Conservation (phyloP, 23 red algal genomes). For the Agarophyton chilense region DNA sequence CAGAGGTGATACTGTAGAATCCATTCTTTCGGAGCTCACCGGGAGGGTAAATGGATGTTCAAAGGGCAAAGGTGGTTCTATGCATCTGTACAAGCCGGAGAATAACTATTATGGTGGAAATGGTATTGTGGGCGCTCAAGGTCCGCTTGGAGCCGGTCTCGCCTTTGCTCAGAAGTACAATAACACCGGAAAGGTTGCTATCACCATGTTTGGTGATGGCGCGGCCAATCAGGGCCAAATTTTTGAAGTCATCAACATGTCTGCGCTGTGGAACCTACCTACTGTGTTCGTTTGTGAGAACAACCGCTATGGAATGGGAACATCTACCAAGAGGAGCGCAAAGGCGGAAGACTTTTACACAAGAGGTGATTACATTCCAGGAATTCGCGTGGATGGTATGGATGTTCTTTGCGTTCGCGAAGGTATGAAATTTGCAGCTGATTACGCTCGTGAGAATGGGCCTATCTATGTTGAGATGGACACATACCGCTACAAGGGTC, state of each 20-base stretch:
- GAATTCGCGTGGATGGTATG: conserved; percentile 95
- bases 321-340: conserved; percentile 80
- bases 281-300: conserved; percentile 92
- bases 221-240: conserved; percentile 98
- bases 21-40: conserved; percentile 86
- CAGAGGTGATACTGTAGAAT: conserved; percentile 78
- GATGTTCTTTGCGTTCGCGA: conserved; percentile 96
- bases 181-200: conserved; percentile 69
- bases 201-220: conserved; percentile 98
- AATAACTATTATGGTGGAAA: conserved; percentile 98
- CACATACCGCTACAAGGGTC: conserved; percentile 96
- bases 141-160: conserved; percentile 89
- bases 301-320: conserved; percentile 98
- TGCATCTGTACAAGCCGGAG: conserved; percentile 93
- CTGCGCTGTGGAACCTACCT: conserved; percentile 93
- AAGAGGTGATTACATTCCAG: conserved; percentile 92
- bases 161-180: conserved; percentile 97
- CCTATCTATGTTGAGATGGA: conserved; percentile 91
- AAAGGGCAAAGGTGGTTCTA: conserved; percentile 92
- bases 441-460: conserved; percentile 63
- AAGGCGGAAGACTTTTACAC: conserved; percentile 84
- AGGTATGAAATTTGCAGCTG: conserved; percentile 83
- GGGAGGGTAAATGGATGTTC: conserved; percentile 83
- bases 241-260: conserved; percentile 97
- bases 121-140: conserved; percentile 98